A percentile compares a stretch with the other conserved stretches of the same genome.
These are phyloP conservation scores for Aspergillus cejpii DNA, from an alignment of 2,329 filamentous ascomycete genomes.

Conservation along the genomic window DNA sequence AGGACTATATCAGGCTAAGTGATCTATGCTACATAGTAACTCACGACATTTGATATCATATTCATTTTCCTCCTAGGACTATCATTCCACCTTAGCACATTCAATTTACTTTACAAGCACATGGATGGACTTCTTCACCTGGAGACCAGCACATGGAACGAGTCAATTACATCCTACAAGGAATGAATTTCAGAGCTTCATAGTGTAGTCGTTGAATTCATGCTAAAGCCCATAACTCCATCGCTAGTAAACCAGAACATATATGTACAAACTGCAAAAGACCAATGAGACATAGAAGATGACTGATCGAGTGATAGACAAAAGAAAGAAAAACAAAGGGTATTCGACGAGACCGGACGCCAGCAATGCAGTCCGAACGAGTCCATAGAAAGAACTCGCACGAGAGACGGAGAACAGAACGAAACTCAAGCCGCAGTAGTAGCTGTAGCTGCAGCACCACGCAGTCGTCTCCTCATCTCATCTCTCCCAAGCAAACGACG, in stretches of 20 bases:
- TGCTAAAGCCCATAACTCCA: not conserved
- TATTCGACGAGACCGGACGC: not conserved
- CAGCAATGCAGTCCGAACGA: not conserved
- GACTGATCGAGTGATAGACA: not conserved
- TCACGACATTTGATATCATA: too few species aligned
- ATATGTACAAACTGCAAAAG: not conserved
- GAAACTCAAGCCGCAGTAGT: not conserved
- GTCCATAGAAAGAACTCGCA: too few species aligned
- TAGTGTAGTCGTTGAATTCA: too few species aligned
- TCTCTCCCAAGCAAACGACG: constrained; percentile 30
- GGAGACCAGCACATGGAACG: too few species aligned
- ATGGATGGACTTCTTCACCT: too few species aligned
- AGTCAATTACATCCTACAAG: too few species aligned
- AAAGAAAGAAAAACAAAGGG: not conserved
- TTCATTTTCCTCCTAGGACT: too few species aligned
- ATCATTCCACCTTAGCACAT: too few species aligned
- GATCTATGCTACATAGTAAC: too few species aligned
- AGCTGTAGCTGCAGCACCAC: not conserved
- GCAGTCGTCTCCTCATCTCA: constrained; percentile 24
- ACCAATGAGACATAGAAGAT: not conserved
- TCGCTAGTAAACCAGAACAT: not conserved
- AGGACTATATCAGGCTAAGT: too few species aligned
- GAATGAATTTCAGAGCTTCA: too few species aligned
- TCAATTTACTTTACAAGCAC: too few species aligned
- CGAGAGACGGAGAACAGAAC: not conserved